Conservation (phyloP, 1,284 basidiomycete species). For the Trichosporon inkin region DNA sequence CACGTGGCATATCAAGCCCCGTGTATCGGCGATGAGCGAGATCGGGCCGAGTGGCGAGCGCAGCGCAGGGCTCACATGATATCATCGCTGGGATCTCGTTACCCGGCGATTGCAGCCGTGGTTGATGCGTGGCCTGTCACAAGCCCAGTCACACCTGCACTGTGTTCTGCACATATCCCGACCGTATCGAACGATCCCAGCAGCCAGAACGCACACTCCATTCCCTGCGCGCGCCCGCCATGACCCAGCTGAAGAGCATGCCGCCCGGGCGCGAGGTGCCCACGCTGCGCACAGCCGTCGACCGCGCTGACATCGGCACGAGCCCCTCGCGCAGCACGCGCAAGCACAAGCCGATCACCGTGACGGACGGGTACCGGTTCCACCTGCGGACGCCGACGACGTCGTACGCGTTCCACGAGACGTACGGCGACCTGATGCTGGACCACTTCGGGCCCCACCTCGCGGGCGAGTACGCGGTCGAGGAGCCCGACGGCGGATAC, state of each 20-base stretch:
- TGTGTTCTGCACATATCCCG: not conserved
- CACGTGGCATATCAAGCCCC: too few species aligned
- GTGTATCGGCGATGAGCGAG: not conserved
- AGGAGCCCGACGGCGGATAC: not conserved
- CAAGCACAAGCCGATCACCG: not conserved
- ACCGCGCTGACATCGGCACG: not conserved
- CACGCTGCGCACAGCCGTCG: too few species aligned
- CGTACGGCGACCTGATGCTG: slow-evolving; percentile 27
- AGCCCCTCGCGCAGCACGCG: not conserved
- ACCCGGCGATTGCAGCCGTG: not conserved
- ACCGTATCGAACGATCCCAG: not conserved
- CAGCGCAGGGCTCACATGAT: not conserved
- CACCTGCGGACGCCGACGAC: not conserved
- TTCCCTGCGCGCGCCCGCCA: too few species aligned
- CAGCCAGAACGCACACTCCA: not conserved
- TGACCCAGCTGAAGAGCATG: not conserved
- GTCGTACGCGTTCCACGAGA: slow-evolving; percentile 28
- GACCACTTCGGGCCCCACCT: slow-evolving; percentile 31
- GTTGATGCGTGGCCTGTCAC: too few species aligned
- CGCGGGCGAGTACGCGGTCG: not conserved
- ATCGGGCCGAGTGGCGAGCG: not conserved
- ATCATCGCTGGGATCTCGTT: not conserved
- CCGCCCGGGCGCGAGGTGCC: not conserved
- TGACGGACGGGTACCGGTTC: slow-evolving; percentile 1
- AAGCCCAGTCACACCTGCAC: too few species aligned